Conservation (phyloP, 306 rosid species). For the Trifolium repens region DNA sequence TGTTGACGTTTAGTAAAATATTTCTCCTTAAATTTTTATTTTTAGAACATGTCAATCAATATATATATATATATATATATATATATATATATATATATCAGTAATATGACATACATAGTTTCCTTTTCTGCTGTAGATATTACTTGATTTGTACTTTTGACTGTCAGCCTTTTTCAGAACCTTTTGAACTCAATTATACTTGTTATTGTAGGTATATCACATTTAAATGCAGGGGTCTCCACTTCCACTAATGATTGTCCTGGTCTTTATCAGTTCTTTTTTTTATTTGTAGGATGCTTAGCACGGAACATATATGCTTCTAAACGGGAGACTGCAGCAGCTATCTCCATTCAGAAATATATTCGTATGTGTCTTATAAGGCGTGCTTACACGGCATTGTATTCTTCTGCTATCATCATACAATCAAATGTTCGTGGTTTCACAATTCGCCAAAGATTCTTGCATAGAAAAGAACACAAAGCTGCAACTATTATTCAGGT, state of each 20-base stretch:
- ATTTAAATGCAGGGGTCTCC: background rate
- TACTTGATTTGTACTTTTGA: constrained; percentile 19
- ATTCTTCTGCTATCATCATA: constrained; percentile 61
- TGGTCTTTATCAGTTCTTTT: constrained; percentile 36
- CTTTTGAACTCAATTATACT: constrained; percentile 4
- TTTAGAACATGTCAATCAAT: background rate
- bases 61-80: too few relatives aligned
- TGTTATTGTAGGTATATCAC: constrained; percentile 20
- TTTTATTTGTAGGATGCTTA: constrained; percentile 62
- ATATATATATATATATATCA: too few relatives aligned
- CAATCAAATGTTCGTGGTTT: constrained; percentile 79
- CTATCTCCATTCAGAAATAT: constrained; percentile 67
- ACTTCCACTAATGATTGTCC: constrained; percentile 16
- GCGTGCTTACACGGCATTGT: constrained; percentile 53
- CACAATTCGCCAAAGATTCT: constrained; percentile 63
- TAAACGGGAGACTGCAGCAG: constrained; percentile 73
- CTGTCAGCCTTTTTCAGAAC: constrained; percentile 24
- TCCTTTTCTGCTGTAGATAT: background rate
- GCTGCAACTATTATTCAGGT: constrained; percentile 92
- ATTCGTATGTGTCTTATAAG: constrained; percentile 64
- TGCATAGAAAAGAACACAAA: constrained; percentile 69
- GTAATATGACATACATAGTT: constrained; percentile 23
- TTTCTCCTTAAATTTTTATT: background rate
- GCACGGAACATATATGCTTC: constrained; percentile 61
- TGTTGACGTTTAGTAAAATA: constrained; percentile 23